These are phyloP conservation scores for Arthromyces matolae DNA, from an alignment of 768 basidiomycete species.

Conservation along the genomic window DNA sequence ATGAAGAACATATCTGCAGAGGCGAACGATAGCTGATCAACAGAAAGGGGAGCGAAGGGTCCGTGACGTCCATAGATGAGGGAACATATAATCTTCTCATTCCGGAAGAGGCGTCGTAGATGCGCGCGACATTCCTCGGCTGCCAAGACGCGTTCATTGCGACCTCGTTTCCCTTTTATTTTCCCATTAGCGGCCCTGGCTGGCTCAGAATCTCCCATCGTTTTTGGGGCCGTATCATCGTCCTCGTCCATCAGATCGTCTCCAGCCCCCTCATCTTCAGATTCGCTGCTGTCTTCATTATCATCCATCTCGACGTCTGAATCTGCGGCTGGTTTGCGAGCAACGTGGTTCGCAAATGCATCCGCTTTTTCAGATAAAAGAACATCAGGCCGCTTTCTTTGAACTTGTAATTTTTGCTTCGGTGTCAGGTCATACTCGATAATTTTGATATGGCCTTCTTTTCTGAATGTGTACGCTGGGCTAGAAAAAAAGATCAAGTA, in stretches of 20 bases:
- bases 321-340: slow-evolving; percentile 30
- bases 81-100: slow-evolving; percentile 78
- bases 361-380: slow-evolving; percentile 49
- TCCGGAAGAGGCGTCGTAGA: slow-evolving; percentile 80
- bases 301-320: slow-evolving; percentile 50
- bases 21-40: slow-evolving; percentile 60
- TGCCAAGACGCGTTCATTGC: slow-evolving; percentile 87
- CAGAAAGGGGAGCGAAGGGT: slow-evolving; percentile 60
- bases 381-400: slow-evolving; percentile 73
- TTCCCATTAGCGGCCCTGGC: slow-evolving; percentile 76
- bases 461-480: slow-evolving; percentile 81
- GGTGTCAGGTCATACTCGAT: slow-evolving; percentile 85
- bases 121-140: slow-evolving; percentile 94
- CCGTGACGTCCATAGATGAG: slow-evolving; percentile 94
- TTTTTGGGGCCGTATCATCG: slow-evolving; percentile 24
- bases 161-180: slow-evolving; percentile 70
- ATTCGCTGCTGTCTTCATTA: slow-evolving; percentile 40
- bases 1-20: slow-evolving; percentile 97
- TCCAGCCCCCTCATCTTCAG: slow-evolving; percentile 34
- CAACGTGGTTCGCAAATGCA: slow-evolving; percentile 20
- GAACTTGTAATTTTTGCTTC: slow-evolving; percentile 68
- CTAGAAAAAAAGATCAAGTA: slow-evolving; percentile 34
- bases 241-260: slow-evolving; percentile 50
- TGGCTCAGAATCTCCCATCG: slow-evolving; percentile 23
- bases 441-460: slow-evolving; percentile 91